Base-by-base conservation (phyloP, 2,329 filamentous ascomycete species). In the Aspergillus pseudoterreus region DNA sequence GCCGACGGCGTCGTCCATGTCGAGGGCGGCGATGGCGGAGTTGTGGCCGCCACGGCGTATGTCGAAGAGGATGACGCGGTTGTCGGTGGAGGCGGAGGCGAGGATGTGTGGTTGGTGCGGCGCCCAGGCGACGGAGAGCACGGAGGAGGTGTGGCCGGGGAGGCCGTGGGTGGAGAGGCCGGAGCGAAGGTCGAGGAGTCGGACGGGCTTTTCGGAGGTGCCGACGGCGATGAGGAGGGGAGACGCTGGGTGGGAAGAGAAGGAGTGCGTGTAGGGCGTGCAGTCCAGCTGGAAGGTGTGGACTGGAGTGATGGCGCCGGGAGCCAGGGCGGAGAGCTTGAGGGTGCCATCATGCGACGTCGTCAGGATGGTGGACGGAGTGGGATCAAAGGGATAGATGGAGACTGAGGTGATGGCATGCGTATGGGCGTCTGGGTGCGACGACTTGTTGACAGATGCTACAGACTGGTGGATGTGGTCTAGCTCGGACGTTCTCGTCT, bases 1-100 rank as follows among this genome's bases (percentile, higher is more conserved):
- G 1, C 91, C 92, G 3, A 88, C 75, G 2, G 84, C 85, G 64
- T 96, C 90, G 64, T 96, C 90, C 71, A 90, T 84, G 65, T 96
- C 89, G 1, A 97, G 78, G 38, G 87, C 80, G 0, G 86, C 90
- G 30, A 97, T 77, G 17, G 87, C 83, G 6, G 85, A 86, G 17
- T 87, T 86, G 49, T 70, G 67, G 8, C 71, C 71, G 27, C 89
- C 88, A 30, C 88, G 84, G 3, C 92, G 81, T 22, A 96, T 82
- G 67, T 97, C 92, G 86, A 92, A 97, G 33, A 96, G 76, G 19
- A 91, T 83, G 2, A 92, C 84, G 9, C 84, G 86, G 17, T 92
- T 92, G 65, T 97, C 92, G 0, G 85, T 82, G n/a, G 90, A 88
- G 0, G 89, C 90, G 46, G 88, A 92, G 9, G 87, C 89, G 2